These are phyloP conservation scores for Artemisia argyi DNA, from an alignment of 129 eudicot species.

Conservation along the genomic window DNA sequence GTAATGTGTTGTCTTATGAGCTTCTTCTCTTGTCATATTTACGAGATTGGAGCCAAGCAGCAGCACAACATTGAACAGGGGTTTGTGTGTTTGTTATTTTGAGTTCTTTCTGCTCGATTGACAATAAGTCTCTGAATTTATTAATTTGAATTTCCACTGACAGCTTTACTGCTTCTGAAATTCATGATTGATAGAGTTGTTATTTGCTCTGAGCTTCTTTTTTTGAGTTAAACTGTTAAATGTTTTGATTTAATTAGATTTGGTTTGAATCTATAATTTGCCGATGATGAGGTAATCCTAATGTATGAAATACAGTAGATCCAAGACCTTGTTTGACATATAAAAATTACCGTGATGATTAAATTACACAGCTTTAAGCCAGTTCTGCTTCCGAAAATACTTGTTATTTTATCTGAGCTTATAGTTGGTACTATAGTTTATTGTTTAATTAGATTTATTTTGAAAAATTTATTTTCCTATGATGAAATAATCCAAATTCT, in stretches of 20 bases:
- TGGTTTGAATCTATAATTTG: background rate
- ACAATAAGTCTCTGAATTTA: no score
- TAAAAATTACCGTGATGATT: no score
- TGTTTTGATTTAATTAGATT: no score
- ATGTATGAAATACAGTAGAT: constrained; percentile 12
- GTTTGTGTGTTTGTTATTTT: no score
- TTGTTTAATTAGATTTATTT: background rate
- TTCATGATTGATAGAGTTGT: constrained; percentile 71
- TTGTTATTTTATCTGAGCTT: constrained; percentile 31
- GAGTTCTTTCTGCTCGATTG: no score
- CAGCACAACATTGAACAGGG: constrained; percentile 12
- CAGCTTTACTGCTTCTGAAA: no score
- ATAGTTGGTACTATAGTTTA: background rate
- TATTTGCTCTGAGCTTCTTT: constrained; percentile 50
- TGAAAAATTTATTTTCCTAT: no score
- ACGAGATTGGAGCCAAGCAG: constrained; percentile 26
- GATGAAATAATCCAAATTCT: no score
- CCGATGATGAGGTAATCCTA: constrained; percentile 17
- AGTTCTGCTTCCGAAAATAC: constrained; percentile 95
- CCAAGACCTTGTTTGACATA: constrained; percentile 30
- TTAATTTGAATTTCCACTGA: no score
- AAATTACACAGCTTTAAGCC: no score
- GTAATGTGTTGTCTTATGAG: constrained; percentile 26
- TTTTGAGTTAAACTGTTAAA: no score
- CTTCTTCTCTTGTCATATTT: constrained; percentile 22